These are phyloP conservation scores for Ceratobasidium sp. DNA, from an alignment of 1,284 basidiomycete species.

Conservation along the genomic window DNA sequence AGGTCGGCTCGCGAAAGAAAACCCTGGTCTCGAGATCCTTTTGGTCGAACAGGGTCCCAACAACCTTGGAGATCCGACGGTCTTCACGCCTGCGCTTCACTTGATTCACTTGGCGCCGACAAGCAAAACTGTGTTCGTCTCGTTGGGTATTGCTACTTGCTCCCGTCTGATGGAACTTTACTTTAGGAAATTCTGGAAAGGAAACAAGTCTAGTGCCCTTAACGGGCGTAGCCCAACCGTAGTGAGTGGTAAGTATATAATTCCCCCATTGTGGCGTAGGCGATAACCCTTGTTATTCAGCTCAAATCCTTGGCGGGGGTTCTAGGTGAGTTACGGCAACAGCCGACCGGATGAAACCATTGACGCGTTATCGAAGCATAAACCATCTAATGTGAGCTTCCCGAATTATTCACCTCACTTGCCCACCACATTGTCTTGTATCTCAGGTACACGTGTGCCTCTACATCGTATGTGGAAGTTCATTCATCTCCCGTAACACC, in stretches of 20 bases:
- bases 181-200: constrained; percentile 31
- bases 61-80: constrained; percentile 17
- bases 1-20: constrained; percentile 36
- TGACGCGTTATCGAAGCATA: constrained; percentile 10
- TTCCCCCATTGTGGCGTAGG: neutral
- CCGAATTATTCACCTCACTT: neutral
- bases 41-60: constrained; percentile 42
- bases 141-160: neutral
- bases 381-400: constrained; percentile 38
- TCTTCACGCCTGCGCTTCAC: constrained; percentile 25
- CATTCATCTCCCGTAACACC: neutral
- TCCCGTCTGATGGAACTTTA: neutral
- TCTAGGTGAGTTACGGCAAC: constrained; percentile 30
- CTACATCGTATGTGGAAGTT: constrained; percentile 28
- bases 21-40: constrained; percentile 36
- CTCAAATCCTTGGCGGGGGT: constrained; percentile 27
- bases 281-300: neutral
- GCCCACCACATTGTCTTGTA: neutral
- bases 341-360: too few relatives aligned
- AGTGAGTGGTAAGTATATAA: constrained; percentile 9
- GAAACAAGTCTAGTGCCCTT: constrained; percentile 24
- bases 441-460: constrained; percentile 36
- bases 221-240: constrained; percentile 40
- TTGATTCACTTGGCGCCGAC: constrained; percentile 14
- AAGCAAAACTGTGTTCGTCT: constrained; percentile 39